Base-by-base conservation (phyloP, 495 filamentous ascomycete genomes). In the Hypoxylon lienhwacheense region DNA sequence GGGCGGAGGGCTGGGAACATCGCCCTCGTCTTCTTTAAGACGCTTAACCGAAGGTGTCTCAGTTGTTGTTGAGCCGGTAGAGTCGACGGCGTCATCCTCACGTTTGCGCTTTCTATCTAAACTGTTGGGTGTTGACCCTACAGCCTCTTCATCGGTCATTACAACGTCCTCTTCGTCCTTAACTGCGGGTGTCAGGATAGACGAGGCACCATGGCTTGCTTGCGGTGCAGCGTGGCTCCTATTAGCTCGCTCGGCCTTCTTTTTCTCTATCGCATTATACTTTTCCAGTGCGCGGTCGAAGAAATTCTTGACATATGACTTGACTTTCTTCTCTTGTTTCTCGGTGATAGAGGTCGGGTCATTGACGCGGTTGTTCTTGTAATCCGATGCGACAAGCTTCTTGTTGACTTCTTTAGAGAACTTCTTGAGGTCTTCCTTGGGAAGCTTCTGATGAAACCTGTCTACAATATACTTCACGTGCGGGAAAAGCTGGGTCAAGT, bases 361-460 rank as follows among this genome's bases (percentile, higher is more conserved):
- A 15, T 84, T 77, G 7, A 97, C 90, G 2, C 88, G 85, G 31
- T 81, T 79, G 59, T 91, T 82, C 69, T 95, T 96, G 74, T 87
- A 97, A 64, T 97, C 91, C 0, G 88, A 89, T 19, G 85, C 82
- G 21, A 95, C 90, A 20, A 97, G 77, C 65, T 90, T 95, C 68
- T 92, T 95, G 48, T 85, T 82, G 12, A 91, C 82, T 68, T 96
- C 89, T 69, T 92, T 93, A 3, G 84, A 86, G 55, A 91, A 86
- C 40, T 87, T 83, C 70, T 97, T 97, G 4, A 97, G 65, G 59
- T 96, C 86, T 5, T 96, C 90, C 54, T 85, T 90, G 2, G 88
- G 86, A 11, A 97, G 81, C 71, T 90, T 89, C 58, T 85, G 77
- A 51, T 84, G 86, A 67, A 89, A 97, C 53, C 90, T 91, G 66